A percentile compares a stretch with the other conserved stretches of the same genome.
phyloP scores from a whole-genome alignment of 2,329 filamentous ascomycete genomes.

The Pleurostoma richardsiae region DNA sequence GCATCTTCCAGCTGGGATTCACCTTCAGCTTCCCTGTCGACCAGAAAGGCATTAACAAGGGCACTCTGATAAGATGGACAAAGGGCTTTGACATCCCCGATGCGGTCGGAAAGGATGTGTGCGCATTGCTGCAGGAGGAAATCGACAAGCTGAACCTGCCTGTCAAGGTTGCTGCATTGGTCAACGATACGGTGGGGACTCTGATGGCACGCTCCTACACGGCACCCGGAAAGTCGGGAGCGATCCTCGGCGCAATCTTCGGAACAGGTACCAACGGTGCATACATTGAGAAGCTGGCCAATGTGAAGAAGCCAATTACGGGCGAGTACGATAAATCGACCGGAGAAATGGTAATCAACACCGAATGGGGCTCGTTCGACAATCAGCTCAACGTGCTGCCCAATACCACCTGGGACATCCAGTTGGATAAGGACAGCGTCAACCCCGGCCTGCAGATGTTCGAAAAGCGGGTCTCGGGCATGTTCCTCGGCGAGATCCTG shows the following conservation, averaged over 20 bases:
- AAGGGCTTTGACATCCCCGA: slow-evolving; percentile 98
- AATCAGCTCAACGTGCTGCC: slow-evolving; percentile 87
- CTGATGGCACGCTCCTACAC: slow-evolving; percentile 97
- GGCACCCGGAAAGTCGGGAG: slow-evolving; percentile 78
- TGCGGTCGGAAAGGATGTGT: slow-evolving; percentile 90
- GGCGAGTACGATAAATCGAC: slow-evolving; percentile 73
- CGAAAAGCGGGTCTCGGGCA: slow-evolving; percentile 95
- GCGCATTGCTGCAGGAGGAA: slow-evolving; percentile 79
- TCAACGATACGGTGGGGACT: slow-evolving; percentile 97
- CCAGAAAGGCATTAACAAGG: slow-evolving; percentile 92
- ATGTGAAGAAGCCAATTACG: slow-evolving; percentile 71
- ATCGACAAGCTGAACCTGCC: slow-evolving; percentile 83
- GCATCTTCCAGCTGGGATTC: slow-evolving; percentile 92
- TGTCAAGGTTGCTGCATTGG: slow-evolving; percentile 89
- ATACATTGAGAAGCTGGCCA: slow-evolving; percentile 86
- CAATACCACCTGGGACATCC: slow-evolving; percentile 74
- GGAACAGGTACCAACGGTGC: slow-evolving; percentile 97
- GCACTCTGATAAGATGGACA: slow-evolving; percentile 91
- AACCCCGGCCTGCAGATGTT: slow-evolving; percentile 98
- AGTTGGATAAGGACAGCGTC: slow-evolving; percentile 72
- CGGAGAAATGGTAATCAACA: slow-evolving; percentile 96
- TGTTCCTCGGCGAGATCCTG: slow-evolving; percentile 95
- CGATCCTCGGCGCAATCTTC: slow-evolving; percentile 93
- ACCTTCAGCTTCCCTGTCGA: slow-evolving; percentile 97
- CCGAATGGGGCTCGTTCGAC: slow-evolving; percentile 98